Evolutionary conservation across 2,329 filamentous ascomycete genomes (phyloP).

Genomic region (Aspergillus sojae): DNA sequence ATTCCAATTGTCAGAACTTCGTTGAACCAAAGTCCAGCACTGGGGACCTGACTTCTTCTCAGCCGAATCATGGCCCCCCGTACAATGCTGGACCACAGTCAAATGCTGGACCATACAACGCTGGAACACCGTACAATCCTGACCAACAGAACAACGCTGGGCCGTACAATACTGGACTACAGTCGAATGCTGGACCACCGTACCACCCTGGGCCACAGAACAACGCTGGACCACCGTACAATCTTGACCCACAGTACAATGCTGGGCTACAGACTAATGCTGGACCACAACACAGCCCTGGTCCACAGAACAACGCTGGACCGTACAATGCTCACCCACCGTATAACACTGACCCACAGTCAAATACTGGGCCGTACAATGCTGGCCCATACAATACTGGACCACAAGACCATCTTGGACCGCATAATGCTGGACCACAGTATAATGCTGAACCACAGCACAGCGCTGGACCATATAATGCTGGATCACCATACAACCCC

Average conservation of each 20-base stretch:
- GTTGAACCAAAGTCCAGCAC: slow-evolving; percentile 55
- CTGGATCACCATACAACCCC: no score
- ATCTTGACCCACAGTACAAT: no score
- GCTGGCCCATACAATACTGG: neutral
- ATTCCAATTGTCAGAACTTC: slow-evolving; percentile 74
- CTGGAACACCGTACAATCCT: neutral
- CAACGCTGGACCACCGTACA: no score
- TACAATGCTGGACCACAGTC: neutral
- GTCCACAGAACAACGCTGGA: neutral
- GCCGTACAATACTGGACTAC: no score
- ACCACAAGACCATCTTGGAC: neutral
- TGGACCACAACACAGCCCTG: no score
- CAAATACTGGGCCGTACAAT: no score
- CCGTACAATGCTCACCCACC: neutral
- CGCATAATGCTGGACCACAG: no score
- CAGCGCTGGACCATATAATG: no score
- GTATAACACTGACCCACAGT: neutral
- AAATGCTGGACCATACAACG: neutral
- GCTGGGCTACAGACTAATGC: no score
- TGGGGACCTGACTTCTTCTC: slow-evolving; percentile 37
- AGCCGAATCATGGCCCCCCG: slow-evolving; percentile 8
- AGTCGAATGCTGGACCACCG: neutral
- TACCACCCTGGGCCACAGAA: neutral
- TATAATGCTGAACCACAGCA: neutral
- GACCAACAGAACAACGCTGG: neutral